Conservation (phyloP, 2,329 filamentous ascomycete genomes). For the Neofusicoccum kwambonambiense region DNA sequence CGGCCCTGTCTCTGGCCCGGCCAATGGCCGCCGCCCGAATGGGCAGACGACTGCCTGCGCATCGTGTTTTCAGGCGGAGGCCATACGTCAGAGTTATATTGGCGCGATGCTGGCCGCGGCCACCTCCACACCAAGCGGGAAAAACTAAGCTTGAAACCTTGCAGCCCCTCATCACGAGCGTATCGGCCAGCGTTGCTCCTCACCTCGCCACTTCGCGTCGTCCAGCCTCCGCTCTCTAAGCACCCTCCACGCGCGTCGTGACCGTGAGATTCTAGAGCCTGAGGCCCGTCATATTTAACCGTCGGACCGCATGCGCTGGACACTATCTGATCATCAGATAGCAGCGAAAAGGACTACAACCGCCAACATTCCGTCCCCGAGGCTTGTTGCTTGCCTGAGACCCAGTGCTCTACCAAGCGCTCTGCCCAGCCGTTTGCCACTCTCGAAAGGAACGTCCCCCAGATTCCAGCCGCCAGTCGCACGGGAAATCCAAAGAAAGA, state of each 20-base stretch:
- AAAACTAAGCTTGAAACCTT: no score
- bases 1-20: no score
- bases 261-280: background rate
- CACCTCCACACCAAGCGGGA: no score
- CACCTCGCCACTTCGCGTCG: background rate
- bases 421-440: background rate
- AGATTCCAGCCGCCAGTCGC: background rate
- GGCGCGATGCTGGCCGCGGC: background rate
- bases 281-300: background rate
- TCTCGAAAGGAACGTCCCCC: background rate
- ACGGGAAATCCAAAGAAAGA: constrained; percentile 20
- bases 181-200: background rate
- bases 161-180: background rate
- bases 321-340: background rate
- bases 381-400: background rate
- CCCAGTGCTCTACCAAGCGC: background rate
- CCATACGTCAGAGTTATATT: constrained; percentile 1
- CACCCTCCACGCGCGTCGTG: background rate
- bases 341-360: background rate
- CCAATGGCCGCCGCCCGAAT: background rate
- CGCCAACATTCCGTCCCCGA: background rate
- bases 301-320: background rate
- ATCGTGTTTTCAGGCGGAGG: background rate
- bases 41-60: background rate
- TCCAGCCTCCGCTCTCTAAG: background rate